phyloP scores from a whole-genome alignment of 768 basidiomycete genomes.

The Agrocybe chaxingu region DNA sequence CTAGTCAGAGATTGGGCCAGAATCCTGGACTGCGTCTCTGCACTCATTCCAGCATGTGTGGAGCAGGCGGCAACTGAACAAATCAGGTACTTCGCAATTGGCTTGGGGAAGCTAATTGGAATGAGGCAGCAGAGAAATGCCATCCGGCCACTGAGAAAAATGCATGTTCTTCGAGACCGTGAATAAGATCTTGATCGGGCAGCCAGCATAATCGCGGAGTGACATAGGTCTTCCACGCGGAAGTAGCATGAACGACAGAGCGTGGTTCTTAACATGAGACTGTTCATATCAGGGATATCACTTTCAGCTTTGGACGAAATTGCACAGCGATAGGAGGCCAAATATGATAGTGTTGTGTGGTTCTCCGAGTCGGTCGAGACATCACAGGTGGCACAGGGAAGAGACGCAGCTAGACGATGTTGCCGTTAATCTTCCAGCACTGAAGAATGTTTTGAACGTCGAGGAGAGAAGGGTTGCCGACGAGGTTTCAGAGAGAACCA shows the following conservation, averaged over 20 bases:
- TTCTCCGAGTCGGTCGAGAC: background rate
- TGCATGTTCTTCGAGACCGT: conserved; percentile 5
- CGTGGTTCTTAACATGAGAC: conserved; percentile 7
- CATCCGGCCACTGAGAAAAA: conserved; percentile 2
- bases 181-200: conserved; percentile 11
- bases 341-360: too few relatives aligned
- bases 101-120: background rate
- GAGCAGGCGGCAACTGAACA: too few relatives aligned
- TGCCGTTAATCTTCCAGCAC: too few relatives aligned
- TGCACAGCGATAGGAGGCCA: too few relatives aligned
- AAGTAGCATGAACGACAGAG: conserved; percentile 7
- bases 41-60: too few relatives aligned
- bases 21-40: too few relatives aligned
- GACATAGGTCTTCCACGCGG: conserved; percentile 10
- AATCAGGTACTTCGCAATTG: background rate
- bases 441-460: too few relatives aligned
- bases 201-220: conserved; percentile 22
- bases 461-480: too few relatives aligned
- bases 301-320: conserved; percentile 1
- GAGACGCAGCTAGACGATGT: too few relatives aligned
- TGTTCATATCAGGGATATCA: background rate
- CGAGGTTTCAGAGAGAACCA: too few relatives aligned
- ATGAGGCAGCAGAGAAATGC: background rate
- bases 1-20: background rate
- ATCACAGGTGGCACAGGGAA: too few relatives aligned